phyloP scores from a whole-genome alignment of 169 alveolate genomes.

The Pseudocohnilembus persalinus region DNA sequence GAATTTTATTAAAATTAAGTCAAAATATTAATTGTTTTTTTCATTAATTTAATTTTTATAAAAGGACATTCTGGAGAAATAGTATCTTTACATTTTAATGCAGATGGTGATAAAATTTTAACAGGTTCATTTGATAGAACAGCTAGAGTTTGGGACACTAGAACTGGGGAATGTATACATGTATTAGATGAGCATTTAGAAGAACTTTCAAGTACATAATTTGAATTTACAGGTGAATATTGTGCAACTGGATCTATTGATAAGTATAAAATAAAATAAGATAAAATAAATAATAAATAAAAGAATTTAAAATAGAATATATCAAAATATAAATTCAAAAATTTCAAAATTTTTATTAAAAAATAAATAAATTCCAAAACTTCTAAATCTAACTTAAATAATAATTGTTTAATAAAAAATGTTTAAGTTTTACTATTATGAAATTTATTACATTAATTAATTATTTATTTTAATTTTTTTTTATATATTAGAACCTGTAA shows the following conservation, averaged over 20 bases:
- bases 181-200: constrained; percentile 83
- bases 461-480: not conserved
- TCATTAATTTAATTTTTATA: no score
- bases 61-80: constrained; percentile 89
- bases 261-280: constrained; percentile 15
- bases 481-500: constrained; percentile 41
- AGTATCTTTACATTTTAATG: constrained; percentile 79
- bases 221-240: constrained; percentile 86
- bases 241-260: constrained; percentile 87
- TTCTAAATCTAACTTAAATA: no score
- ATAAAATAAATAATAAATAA: no score
- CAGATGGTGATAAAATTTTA: constrained; percentile 87
- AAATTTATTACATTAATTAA: not conserved
- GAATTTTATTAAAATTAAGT: no score
- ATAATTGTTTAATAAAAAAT: no score
- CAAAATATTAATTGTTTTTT: no score
- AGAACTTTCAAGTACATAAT: constrained; percentile 87
- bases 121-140: constrained; percentile 89
- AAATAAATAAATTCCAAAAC: no score
- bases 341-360: no score
- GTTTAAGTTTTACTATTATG: no score
- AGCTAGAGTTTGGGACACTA: constrained; percentile 87
- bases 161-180: constrained; percentile 84
- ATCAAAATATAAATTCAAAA: no score
- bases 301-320: no score